Conservation (phyloP, 371 early-diverging fungal species). For the Funneliformis caledonium region DNA sequence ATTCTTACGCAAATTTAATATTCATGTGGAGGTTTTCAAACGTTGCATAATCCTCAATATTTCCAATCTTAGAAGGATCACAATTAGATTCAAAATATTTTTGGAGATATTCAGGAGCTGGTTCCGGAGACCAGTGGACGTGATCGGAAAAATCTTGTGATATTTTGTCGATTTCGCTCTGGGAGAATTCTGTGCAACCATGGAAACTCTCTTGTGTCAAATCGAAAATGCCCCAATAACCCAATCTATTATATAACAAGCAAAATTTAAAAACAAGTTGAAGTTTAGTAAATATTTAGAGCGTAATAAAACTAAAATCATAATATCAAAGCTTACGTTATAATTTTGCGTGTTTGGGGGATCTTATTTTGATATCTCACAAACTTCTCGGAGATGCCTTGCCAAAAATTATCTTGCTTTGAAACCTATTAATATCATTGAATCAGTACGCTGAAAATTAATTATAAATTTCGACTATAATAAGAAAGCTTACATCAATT, state of each 20-base stretch:
- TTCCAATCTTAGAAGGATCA: not conserved
- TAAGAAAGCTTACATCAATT: too few relatives aligned
- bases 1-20: conserved; percentile 10
- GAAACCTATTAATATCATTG: too few relatives aligned
- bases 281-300: too few relatives aligned
- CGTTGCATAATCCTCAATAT: not conserved
- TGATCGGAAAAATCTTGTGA: not conserved
- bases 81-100: conserved; percentile 7
- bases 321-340: conserved; percentile 12
- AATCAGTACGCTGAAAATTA: too few relatives aligned
- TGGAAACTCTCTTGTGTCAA: not conserved
- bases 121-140: not conserved
- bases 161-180: not conserved
- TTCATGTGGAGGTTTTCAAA: not conserved
- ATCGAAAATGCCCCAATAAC: conserved; percentile 6
- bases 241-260: conserved; percentile 15
- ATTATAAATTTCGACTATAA: too few relatives aligned
- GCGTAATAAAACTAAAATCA: too few relatives aligned
- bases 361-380: not conserved
- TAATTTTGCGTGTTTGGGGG: not conserved
- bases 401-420: too few relatives aligned
- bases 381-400: too few relatives aligned
- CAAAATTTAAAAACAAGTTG: conserved; percentile 2
- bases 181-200: not conserved
- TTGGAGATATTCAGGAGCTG: not conserved